phyloP scores from a whole-genome alignment of 208 protist species.

The Endotrypanum monterogeii region DNA sequence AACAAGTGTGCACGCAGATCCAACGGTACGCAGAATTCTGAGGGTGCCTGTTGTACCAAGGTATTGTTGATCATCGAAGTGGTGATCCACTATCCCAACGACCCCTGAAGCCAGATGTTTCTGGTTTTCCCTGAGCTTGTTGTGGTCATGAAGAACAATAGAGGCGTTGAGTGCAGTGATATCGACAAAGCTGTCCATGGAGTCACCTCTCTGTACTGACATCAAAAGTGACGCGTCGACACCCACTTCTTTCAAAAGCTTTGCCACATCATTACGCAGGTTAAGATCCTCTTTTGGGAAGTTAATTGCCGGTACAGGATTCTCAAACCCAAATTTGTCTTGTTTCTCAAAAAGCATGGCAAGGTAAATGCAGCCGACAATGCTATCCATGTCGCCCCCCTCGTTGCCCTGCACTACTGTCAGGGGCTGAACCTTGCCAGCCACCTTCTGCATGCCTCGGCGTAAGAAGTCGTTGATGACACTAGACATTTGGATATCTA shows the following conservation, averaged over 20 bases:
- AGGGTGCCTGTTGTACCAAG: conserved; percentile 26
- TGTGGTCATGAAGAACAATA: conserved; percentile 88
- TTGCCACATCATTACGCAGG: conserved; percentile 71
- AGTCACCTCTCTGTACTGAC: conserved; percentile 35
- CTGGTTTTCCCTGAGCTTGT: conserved; percentile 61
- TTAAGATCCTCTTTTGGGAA: conserved; percentile 76
- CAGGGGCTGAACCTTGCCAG: conserved; percentile 23
- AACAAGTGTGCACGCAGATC: conserved; percentile 84
- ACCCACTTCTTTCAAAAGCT: conserved; percentile 50
- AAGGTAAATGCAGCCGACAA: conserved; percentile 84
- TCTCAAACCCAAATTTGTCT: conserved; percentile 26
- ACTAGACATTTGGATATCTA: conserved; percentile 31
- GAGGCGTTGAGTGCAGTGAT: conserved; percentile 23
- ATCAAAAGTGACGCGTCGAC: conserved; percentile 48
- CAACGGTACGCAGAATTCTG: conserved; percentile 55
- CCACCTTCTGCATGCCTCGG: conserved; percentile 29
- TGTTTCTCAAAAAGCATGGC: conserved; percentile 62
- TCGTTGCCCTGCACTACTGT: conserved; percentile 85
- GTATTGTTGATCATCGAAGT: conserved; percentile 78
- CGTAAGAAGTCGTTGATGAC: conserved; percentile 75
- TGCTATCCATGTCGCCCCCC: conserved; percentile 87
- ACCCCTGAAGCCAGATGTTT: conserved; percentile 36
- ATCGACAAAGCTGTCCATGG: conserved; percentile 35
- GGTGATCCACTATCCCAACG: conserved; percentile 83
- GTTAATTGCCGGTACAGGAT: conserved; percentile 72